Percentiles rank a stretch among this genome's conserved stretches.
Conservation (phyloP, 306 rosid species). For the Prunus armeniaca region DNA sequence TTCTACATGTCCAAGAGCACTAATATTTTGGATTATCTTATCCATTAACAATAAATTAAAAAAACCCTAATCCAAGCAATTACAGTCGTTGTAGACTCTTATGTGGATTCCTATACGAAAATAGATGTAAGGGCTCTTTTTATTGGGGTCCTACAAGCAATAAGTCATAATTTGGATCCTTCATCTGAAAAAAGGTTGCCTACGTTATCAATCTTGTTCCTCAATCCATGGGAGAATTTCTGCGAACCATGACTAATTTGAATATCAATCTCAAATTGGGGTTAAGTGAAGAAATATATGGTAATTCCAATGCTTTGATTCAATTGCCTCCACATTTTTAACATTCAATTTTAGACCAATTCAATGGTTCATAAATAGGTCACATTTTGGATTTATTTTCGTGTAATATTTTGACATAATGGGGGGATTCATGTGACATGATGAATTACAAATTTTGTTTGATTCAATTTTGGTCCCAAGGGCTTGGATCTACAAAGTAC, state of each 20-base stretch:
- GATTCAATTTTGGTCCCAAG: no score
- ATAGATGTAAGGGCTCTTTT: not conserved
- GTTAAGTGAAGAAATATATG: not conserved
- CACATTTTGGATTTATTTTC: not conserved
- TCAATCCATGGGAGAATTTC: slow-evolving; percentile 8
- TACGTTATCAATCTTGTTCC: slow-evolving; percentile 9
- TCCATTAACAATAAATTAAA: slow-evolving; percentile 9
- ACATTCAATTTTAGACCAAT: not conserved
- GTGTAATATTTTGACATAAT: not conserved
- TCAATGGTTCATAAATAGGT: not conserved
- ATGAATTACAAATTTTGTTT: not conserved
- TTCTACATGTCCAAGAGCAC: not conserved
- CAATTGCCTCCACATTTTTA: not conserved
- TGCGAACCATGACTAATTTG: not conserved
- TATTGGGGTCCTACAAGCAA: not conserved
- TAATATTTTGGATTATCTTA: slow-evolving; percentile 4
- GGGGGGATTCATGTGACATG: not conserved
- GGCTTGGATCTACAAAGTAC: not conserved
- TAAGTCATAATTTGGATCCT: slow-evolving; percentile 1
- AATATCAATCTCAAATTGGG: not conserved
- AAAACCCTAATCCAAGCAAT: not conserved
- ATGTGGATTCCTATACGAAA: slow-evolving; percentile 11
- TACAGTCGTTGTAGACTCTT: not conserved
- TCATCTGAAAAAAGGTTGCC: not conserved
- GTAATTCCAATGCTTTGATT: not conserved